Evolutionary conservation across 1,284 basidiomycete genomes (phyloP), one percentile per base, ranked within the genome.

Genomic region (Acaromyces ingoldii): DNA sequence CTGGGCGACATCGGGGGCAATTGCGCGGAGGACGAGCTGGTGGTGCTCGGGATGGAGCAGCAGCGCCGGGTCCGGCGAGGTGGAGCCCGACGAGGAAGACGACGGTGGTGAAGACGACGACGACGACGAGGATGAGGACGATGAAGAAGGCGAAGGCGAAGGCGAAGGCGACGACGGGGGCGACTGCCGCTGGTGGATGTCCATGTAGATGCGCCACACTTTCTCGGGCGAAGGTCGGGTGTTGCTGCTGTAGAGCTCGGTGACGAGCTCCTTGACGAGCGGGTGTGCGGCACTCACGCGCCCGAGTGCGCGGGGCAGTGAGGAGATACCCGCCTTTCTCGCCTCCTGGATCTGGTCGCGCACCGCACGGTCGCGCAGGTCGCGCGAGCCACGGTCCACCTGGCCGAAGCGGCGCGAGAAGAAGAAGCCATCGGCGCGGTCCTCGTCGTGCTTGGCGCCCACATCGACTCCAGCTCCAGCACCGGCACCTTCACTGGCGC

Each of bases 191-290:
- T 65, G 56, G 21, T 60, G 56, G 7, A 67, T 39, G 10, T 53
- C 56, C 44, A 44, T 60, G 51, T 67, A 67, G 4, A 60, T 55
- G 26, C 50, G 57, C 65, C 65, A 67, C 5, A 58, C 63, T 5
- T 54, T 55, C 29, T 67, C 58, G 31, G 65, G 53, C 15, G 50
- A 13, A 4, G 63, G 52, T 10, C 40, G 34, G 28, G 60, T 52
- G 11, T 50, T 51, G 17, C 52, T 57, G 42, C 57, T 58, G 53
- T 67, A 65, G 40, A 67, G 55, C 42, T 62, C 59, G 0, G 47
- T 33, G 29, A 64, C 47, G 38, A 67, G 53, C 44, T 60, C 63
- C 31, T 55, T 56, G 24, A 67, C 58, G 2, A 67, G 52, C 9
- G 64, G 64, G 41, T 65, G 63, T 5, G 4, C 5, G 4, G 39